Conservation (phyloP, 805 yeast species). For the Dipodascus albidus region DNA sequence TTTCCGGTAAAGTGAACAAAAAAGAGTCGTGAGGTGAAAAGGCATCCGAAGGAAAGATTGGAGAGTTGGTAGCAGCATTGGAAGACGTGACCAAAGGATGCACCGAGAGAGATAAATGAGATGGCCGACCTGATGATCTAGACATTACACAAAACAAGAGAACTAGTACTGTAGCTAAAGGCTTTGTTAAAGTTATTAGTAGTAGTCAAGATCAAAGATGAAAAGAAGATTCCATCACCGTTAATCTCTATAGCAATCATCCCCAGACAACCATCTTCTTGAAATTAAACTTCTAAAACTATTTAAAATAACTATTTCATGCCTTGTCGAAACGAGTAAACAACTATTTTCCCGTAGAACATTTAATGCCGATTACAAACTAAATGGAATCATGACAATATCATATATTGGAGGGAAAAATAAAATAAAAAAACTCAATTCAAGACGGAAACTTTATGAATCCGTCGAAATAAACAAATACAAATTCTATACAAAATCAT, state of each 20-base stretch:
- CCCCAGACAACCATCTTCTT: neutral
- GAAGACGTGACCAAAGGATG: neutral
- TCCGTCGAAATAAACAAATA: neutral
- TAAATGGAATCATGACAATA: neutral
- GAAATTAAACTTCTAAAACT: neutral
- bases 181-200: no score
- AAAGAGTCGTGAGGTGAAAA: neutral
- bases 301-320: neutral
- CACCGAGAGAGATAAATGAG: neutral
- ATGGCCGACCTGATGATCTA: neutral
- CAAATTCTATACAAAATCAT: neutral
- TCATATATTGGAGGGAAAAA: neutral
- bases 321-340: neutral
- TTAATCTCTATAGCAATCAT: neutral
- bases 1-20: slow-evolving; percentile 9
- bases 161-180: no score
- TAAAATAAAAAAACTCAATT: neutral
- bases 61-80: neutral
- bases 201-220: no score
- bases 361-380: neutral
- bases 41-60: slow-evolving; percentile 1
- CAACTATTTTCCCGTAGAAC: neutral
- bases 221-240: no score
- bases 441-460: neutral
- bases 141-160: neutral